Base-by-base conservation (phyloP, 768 basidiomycete species). In the Mycena crocata region DNA sequence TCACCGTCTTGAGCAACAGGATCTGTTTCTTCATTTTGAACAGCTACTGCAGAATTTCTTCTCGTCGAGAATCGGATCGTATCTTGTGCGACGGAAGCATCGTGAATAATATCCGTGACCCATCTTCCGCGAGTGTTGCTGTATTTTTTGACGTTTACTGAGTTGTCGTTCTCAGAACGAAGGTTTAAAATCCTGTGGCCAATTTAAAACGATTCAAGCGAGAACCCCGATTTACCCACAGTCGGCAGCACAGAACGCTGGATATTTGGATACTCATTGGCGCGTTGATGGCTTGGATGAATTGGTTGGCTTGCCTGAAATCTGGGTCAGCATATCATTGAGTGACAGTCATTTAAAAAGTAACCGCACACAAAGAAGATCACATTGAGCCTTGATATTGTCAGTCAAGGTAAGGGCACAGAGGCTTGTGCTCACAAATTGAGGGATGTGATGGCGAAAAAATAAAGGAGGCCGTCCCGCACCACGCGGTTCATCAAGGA, bases 251-350 rank as follows among this genome's bases (percentile, higher is more conserved):
- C 3, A 70, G 57, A 5, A 70, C 69, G 24, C 64, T 70, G 1
- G 69, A 70, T 21, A 70, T 58, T 51, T 70, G 69, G 32, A 70
- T 70, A 48, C 69, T 70, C 64, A 66, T 66, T 1, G 69, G 65
- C 7, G 69, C 69, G 52, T 70, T 70, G 14, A 70, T 63, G 14
- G 69, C 60, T 52, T 70, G 65, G 7, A 70, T 70, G 0, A 70
- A 37, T n/a, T 49, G 32, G 45, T 70, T 40, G 19, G 19, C 13
- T 66, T 70, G 69, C 15, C 68, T 69, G 30, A 1, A 24, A 3
- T 17, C 4, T 23, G 31, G n/a, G 14, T 19, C 17, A 39, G 35
- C 19, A 39, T 17, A 48, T 37, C 34, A 32, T 8, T 40, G 1
- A 42, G 28, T 37, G 12, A 37, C 9, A 28, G 14, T 21, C 19